Conservation (phyloP, 2,329 filamentous ascomycete species). For the Aureobasidium sp. region DNA sequence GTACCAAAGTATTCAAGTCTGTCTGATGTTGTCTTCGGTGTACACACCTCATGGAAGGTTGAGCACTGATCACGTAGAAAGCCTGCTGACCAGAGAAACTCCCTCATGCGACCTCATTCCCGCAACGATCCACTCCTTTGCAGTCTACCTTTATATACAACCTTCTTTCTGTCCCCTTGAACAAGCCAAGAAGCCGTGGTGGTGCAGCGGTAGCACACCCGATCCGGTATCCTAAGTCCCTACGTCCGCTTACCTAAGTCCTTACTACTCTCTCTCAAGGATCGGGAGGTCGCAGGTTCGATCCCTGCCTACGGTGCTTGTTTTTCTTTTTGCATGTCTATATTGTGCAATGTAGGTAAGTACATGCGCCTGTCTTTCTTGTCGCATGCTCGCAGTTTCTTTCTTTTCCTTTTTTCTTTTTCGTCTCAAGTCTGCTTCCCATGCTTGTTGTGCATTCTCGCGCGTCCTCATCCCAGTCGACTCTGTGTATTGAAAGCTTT, state of each 20-base stretch:
- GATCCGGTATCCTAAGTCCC: not conserved
- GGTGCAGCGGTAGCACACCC: not conserved
- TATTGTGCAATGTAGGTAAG: not conserved
- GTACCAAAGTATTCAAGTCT: not conserved
- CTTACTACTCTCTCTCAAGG: not conserved
- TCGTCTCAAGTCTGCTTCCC: not conserved
- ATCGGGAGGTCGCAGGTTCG: constrained; percentile 1
- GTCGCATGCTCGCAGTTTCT: not conserved
- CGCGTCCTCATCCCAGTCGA: not conserved
- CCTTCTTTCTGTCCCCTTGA: not conserved
- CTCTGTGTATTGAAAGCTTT: too few species aligned
- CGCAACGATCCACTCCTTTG: not conserved
- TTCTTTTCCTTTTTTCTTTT: not conserved
- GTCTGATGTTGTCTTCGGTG: not conserved
- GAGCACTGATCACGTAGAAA: not conserved
- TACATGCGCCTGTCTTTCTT: not conserved
- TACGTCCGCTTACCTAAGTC: not conserved
- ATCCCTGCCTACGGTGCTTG: constrained; percentile 1
- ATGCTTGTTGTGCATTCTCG: not conserved
- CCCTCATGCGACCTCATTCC: not conserved
- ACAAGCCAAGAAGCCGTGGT: not conserved
- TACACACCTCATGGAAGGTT: not conserved
- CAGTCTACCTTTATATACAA: not conserved
- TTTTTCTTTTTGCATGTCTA: not conserved
- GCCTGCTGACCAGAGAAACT: not conserved